These are phyloP conservation scores for Poronia punctata DNA, from an alignment of 495 filamentous ascomycete species.

Conservation along the genomic window DNA sequence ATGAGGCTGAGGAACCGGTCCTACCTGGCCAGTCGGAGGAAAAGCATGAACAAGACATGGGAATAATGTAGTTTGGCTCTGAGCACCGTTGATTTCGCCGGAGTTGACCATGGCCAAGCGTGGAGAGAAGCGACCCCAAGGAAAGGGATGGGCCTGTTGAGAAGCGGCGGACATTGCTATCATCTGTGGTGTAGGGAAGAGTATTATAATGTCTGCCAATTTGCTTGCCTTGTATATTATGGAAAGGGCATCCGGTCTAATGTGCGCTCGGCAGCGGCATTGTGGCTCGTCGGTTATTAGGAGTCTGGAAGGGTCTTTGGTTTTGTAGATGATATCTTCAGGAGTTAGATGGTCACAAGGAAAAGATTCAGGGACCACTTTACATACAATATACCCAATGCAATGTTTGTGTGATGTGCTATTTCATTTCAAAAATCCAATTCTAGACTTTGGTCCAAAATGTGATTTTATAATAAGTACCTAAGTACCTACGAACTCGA, in stretches of 20 bases:
- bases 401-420: conserved; percentile 10
- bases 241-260: neutral
- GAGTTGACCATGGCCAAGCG: neutral
- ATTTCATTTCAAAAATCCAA: neutral
- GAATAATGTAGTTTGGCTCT: conserved; percentile 10
- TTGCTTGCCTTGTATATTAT: conserved; percentile 13
- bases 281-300: neutral
- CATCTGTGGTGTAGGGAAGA: neutral
- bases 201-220: conserved; percentile 2
- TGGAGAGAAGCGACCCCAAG: neutral
- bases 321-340: conserved; percentile 10
- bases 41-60: conserved; percentile 12
- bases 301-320: neutral
- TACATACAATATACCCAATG: conserved; percentile 15
- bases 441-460: neutral
- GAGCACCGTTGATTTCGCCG: conserved; percentile 5
- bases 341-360: conserved; percentile 10
- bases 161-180: no score
- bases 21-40: conserved; percentile 52
- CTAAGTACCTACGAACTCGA: no score
- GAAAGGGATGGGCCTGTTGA: neutral
- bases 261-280: neutral
- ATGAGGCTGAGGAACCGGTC: conserved; percentile 66
- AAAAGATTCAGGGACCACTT: conserved; percentile 8
- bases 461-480: neutral